Percentiles rank a stretch among this genome's conserved stretches.
These are phyloP conservation scores for Talaromyces borbonicus DNA, from an alignment of 495 filamentous ascomycete genomes.

Conservation along the genomic window DNA sequence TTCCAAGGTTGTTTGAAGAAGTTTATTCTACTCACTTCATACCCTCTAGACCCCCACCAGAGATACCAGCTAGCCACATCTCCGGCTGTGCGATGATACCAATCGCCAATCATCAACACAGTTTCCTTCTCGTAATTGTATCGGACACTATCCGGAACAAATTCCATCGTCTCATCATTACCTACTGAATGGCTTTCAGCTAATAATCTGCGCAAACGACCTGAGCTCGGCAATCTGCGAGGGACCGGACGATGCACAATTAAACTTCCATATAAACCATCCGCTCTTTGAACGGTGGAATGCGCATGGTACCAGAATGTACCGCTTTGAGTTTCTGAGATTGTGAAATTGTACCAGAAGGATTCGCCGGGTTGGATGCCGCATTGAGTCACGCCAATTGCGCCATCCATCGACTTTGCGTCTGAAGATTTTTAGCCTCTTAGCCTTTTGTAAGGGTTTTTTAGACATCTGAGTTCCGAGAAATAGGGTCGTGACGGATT, in stretches of 20 bases:
- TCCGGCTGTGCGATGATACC: constrained; percentile 36
- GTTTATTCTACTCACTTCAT: constrained; percentile 31
- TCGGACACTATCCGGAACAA: not conserved
- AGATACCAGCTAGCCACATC: constrained; percentile 39
- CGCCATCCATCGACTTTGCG: constrained; percentile 59
- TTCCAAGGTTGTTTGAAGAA: too few relatives aligned
- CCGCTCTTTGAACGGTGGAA: constrained; percentile 53
- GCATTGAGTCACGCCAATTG: constrained; percentile 57
- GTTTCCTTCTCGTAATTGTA: constrained; percentile 30
- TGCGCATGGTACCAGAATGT: constrained; percentile 86
- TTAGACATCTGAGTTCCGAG: too few relatives aligned
- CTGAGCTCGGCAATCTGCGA: not conserved
- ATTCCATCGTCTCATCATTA: not conserved
- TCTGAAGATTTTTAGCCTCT: not conserved
- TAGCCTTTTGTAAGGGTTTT: not conserved
- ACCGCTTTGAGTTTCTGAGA: constrained; percentile 58
- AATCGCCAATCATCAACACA: constrained; percentile 42
- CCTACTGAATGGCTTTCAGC: not conserved
- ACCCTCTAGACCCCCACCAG: constrained; percentile 32
- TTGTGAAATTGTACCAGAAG: constrained; percentile 70
- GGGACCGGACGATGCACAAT: constrained; percentile 53
- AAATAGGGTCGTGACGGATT: too few relatives aligned
- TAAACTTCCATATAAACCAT: constrained; percentile 63
- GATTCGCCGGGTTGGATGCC: constrained; percentile 49
- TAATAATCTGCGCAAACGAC: not conserved